Evolutionary conservation across 176 grass and related monocot species (phyloP).

Genomic region (Rhipidocladum racemiflorum): DNA sequence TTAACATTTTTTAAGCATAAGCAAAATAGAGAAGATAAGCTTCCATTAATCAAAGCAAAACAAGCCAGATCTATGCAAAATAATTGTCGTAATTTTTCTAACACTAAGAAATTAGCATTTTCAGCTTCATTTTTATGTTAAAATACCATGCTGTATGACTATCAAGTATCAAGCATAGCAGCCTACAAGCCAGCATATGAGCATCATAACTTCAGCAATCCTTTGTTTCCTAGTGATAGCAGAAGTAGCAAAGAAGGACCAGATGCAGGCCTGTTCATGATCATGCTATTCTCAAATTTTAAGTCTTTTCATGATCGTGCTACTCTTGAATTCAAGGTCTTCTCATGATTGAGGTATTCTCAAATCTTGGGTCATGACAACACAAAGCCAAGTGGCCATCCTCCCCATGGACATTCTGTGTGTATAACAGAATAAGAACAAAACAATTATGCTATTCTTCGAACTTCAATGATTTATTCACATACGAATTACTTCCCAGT

Average conservation of each 20-base stretch:
- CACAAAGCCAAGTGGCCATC: neutral
- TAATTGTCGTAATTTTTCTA: neutral
- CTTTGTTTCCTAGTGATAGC: neutral
- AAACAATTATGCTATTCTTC: neutral
- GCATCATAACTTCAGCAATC: neutral
- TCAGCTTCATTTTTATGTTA: neutral
- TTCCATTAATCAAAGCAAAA: neutral
- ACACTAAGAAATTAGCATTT: neutral
- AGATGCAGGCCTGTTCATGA: neutral
- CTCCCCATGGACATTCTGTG: too few species aligned
- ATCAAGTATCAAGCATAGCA: neutral
- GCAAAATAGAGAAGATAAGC: slow-evolving; percentile 16
- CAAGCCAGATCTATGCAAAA: neutral
- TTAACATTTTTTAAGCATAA: slow-evolving; percentile 3
- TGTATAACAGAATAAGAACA: neutral
- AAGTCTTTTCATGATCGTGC: neutral
- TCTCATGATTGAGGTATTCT: slow-evolving; percentile 13
- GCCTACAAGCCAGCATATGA: neutral
- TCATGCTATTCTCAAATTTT: neutral
- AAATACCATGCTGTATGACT: neutral
- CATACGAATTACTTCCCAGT: neutral
- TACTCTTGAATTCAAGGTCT: neutral
- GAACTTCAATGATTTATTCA: neutral
- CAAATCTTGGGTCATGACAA: neutral
- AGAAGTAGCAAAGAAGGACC: neutral